These are phyloP conservation scores for Spergularia azorica DNA, from an alignment of 179 eudicot species.

Conservation along the genomic window DNA sequence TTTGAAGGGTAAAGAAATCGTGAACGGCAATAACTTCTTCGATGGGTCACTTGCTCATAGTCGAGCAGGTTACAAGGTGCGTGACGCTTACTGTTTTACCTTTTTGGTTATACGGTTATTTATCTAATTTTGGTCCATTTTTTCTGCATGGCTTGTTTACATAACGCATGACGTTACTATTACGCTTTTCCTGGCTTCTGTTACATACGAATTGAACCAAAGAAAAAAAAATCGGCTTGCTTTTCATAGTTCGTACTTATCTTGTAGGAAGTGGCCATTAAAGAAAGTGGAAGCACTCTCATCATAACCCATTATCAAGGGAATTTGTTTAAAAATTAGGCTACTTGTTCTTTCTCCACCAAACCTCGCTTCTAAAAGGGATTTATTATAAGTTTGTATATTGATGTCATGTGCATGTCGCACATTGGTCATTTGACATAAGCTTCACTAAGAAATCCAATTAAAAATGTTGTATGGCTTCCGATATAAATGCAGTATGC, in stretches of 20 bases:
- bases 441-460: not conserved
- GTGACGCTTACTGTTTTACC: conserved; percentile 1
- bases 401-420: not conserved
- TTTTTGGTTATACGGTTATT: not conserved
- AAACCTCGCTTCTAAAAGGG: not conserved
- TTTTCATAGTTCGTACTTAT: no score
- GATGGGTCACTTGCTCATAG: conserved; percentile 15
- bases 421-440: not conserved
- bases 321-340: not conserved
- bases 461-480: no score
- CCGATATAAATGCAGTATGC: no score
- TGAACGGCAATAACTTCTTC: not conserved
- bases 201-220: no score
- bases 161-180: no score
- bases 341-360: not conserved
- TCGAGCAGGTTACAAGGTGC: conserved; percentile 40
- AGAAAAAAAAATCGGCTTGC: no score
- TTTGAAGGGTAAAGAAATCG: conserved; percentile 39
- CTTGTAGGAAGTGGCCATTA: no score
- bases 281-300: no score
- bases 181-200: no score
- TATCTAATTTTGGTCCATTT: not conserved
- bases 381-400: not conserved
- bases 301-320: not conserved
- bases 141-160: no score